Evolutionary conservation across 2,329 filamentous ascomycete species (phyloP), one percentile per base, ranked within the genome.

Genomic region (Trichoderma sp.): DNA sequence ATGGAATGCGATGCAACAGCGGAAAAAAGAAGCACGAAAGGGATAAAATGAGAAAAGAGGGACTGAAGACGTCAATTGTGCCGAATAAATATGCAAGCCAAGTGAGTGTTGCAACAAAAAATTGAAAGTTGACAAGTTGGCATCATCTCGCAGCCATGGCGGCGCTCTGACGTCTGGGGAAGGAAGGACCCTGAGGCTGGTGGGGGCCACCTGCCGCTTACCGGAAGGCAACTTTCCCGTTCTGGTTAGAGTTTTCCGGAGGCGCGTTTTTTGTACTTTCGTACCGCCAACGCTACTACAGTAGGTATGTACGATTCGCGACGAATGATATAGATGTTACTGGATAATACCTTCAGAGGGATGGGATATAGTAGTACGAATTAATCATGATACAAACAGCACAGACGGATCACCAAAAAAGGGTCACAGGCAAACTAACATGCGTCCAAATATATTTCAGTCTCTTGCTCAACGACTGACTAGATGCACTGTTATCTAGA

Each of bases 401-500:
- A 68, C 41, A 56, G 53, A 29, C 21, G n/a, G 29, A 38, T 45
- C 41, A 38, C 5, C 21, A 56, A 12, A 53, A 11, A 53, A 21
- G 6, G 8, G 12, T 62, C 50, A 69, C 72, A 68, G 29, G 60
- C 53, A 69, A 68, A 63, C 14, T 38, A 56, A 38, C n/a, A 29
- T 68, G 75, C 68, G 60, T 68, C 50, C 68, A 76, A 77, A 64
- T 68, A 75, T 76, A 77, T 77, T 73, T 78, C 71, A 76, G 75
- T 77, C 75, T 79, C 71, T 76, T 76, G 77, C 75, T 66, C 73
- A 77, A 77, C 76, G 74, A 75, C 79, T 80, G 76, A 71, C 78
- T 78, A 78, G 76, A 79, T 79, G 78, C 78, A 80, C 78, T 78
- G 75, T 76, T 75, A 76, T 74, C 62, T 77, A 77, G 75, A 77